These are phyloP conservation scores for Meyerozyma carpophila DNA, from an alignment of 1,139 yeast species.

Conservation along the genomic window DNA sequence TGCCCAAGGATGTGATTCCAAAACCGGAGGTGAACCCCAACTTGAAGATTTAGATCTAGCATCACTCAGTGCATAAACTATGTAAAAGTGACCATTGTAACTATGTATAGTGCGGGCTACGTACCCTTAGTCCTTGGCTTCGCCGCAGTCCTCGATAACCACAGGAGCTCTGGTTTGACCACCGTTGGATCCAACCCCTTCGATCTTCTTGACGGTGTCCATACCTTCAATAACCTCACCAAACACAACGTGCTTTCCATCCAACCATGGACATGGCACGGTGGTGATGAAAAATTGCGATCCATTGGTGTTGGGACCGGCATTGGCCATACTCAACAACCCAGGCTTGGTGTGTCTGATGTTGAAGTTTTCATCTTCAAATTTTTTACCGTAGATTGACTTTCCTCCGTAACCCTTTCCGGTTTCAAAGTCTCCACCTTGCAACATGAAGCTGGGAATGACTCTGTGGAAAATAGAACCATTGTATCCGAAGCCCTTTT, in stretches of 20 bases:
- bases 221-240: constrained; percentile 38
- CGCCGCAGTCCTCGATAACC: constrained; percentile 38
- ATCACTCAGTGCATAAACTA: constrained; percentile 2
- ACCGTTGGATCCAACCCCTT: constrained; percentile 25
- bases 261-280: constrained; percentile 40
- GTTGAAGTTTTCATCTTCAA: constrained; percentile 34
- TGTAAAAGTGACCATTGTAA: neutral
- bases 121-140: constrained; percentile 13
- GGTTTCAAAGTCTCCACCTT: constrained; percentile 40
- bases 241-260: constrained; percentile 38
- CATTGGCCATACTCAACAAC: constrained; percentile 38
- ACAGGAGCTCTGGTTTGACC: constrained; percentile 25
- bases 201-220: constrained; percentile 35
- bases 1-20: constrained; percentile 35
- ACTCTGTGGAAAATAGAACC: constrained; percentile 56
- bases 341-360: constrained; percentile 32
- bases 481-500: constrained; percentile 94
- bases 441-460: constrained; percentile 39
- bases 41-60: constrained; percentile 23
- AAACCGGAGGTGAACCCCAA: constrained; percentile 30
- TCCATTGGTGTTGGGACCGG: constrained; percentile 41
- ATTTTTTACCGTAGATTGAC: constrained; percentile 34
- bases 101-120: neutral
- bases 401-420: constrained; percentile 39
- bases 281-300: constrained; percentile 41